These are phyloP conservation scores for Biancaea sappan DNA, from an alignment of 306 rosid species.

Conservation along the genomic window DNA sequence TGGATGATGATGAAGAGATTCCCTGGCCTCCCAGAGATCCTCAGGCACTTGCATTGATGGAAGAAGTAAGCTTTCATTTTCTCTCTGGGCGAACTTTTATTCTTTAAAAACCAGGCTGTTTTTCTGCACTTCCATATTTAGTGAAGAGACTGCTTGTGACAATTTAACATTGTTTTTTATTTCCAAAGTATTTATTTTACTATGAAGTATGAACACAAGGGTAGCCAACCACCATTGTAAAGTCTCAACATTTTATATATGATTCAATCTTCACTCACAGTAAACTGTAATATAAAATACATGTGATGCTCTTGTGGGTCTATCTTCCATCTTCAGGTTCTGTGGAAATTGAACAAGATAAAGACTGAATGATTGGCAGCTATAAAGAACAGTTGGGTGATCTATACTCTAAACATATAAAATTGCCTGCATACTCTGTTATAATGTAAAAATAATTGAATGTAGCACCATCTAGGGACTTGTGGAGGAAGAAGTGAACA, in stretches of 20 bases:
- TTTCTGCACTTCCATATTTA: background rate
- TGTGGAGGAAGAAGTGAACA: constrained; percentile 20
- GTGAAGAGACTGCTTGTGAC: background rate
- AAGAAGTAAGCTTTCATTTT: constrained; percentile 56
- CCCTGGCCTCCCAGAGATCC: constrained; percentile 92
- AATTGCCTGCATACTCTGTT: constrained; percentile 4
- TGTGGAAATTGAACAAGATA: constrained; percentile 18
- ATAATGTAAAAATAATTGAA: constrained; percentile 13
- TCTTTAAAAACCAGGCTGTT: background rate
- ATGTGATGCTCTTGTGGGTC: constrained; percentile 1
- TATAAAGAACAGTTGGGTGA: constrained; percentile 19
- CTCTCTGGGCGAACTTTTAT: constrained; percentile 15
- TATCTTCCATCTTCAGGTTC: constrained; percentile 17
- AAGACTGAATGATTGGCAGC: constrained; percentile 23
- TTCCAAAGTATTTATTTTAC: background rate
- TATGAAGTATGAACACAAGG: background rate
- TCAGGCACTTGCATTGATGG: constrained; percentile 66
- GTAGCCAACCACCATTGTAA: background rate
- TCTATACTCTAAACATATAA: background rate
- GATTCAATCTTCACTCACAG: background rate
- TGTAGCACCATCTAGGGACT: constrained; percentile 14
- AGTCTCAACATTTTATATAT: constrained; percentile 7
- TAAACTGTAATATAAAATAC: constrained; percentile 4
- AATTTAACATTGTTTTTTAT: constrained; percentile 5
- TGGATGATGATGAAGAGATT: constrained; percentile 77